phyloP scores from a whole-genome alignment of 2,329 filamentous ascomycete species.

The Setomelanomma holmii region DNA sequence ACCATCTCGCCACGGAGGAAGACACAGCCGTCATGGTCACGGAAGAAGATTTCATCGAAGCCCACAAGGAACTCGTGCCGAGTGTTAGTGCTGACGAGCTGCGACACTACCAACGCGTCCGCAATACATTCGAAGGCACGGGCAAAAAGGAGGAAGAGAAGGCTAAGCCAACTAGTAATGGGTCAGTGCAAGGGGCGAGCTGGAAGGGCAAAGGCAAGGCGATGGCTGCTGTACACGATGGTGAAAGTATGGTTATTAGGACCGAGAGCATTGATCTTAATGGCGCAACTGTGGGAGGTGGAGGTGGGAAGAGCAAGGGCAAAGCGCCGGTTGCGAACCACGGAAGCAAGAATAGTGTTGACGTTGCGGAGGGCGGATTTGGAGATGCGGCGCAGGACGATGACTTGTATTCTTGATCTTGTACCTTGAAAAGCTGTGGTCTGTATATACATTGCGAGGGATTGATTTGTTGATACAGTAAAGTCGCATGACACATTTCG shows the following conservation, averaged over 20 bases:
- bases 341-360: constrained; percentile 40
- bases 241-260: constrained; percentile 51
- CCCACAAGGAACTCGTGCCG: constrained; percentile 85
- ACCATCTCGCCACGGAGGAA: constrained; percentile 82
- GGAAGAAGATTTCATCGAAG: constrained; percentile 84
- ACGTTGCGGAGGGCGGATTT: constrained; percentile 48
- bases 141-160: constrained; percentile 52
- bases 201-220: constrained; percentile 41
- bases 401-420: constrained; percentile 51
- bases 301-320: constrained; percentile 39
- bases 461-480: too few species aligned
- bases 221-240: constrained; percentile 29
- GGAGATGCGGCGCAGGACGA: constrained; percentile 50
- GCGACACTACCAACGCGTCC: constrained; percentile 85
- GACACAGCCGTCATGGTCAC: constrained; percentile 88
- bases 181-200: background rate
- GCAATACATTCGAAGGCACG: constrained; percentile 79
- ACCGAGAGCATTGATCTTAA: constrained; percentile 49
- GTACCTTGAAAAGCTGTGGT: background rate
- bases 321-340: constrained; percentile 45
- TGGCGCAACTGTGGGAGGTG: constrained; percentile 20
- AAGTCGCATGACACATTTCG: too few species aligned
- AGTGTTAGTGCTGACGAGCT: constrained; percentile 93
- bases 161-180: background rate
- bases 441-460: background rate